These are phyloP conservation scores for Bassia scoparia DNA, from an alignment of 148 eudicot species.

Conservation along the genomic window DNA sequence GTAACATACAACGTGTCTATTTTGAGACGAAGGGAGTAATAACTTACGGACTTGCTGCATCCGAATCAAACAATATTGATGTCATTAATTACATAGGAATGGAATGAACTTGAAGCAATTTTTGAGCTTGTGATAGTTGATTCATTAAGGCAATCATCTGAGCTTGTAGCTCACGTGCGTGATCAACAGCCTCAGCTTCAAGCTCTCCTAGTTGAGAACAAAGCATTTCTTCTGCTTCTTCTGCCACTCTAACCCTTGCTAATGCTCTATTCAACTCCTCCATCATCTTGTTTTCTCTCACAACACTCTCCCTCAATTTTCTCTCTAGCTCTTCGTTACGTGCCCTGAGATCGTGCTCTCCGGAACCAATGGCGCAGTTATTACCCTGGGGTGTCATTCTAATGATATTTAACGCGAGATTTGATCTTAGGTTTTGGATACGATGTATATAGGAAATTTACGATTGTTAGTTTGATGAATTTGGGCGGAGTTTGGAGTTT, in stretches of 20 bases:
- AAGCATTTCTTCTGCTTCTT: constrained; percentile 75
- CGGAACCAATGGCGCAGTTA: not conserved
- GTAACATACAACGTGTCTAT: not conserved
- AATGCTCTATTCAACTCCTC: constrained; percentile 41
- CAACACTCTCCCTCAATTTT: constrained; percentile 41
- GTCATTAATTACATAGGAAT: not conserved
- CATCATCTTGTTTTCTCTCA: constrained; percentile 57
- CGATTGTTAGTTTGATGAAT: not conserved
- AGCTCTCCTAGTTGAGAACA: constrained; percentile 67
- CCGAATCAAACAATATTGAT: not conserved
- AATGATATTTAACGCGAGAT: not conserved
- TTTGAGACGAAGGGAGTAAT: not conserved
- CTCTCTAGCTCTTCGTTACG: constrained; percentile 63
- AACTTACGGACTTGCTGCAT: too few species aligned
- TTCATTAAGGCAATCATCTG: constrained; percentile 42
- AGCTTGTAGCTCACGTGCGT: constrained; percentile 42
- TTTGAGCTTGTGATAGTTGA: constrained; percentile 36
- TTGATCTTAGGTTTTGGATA: not conserved
- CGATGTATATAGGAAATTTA: not conserved
- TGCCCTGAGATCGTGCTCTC: constrained; percentile 22
- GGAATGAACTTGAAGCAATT: constrained; percentile 10
- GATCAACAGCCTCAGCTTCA: constrained; percentile 66
- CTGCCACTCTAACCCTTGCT: constrained; percentile 51
- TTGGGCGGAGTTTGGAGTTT: not conserved
- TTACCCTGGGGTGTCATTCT: not conserved